Evolutionary conservation across 805 yeast genomes (phyloP).

Genomic region (Nakazawaea wickerhamii): DNA sequence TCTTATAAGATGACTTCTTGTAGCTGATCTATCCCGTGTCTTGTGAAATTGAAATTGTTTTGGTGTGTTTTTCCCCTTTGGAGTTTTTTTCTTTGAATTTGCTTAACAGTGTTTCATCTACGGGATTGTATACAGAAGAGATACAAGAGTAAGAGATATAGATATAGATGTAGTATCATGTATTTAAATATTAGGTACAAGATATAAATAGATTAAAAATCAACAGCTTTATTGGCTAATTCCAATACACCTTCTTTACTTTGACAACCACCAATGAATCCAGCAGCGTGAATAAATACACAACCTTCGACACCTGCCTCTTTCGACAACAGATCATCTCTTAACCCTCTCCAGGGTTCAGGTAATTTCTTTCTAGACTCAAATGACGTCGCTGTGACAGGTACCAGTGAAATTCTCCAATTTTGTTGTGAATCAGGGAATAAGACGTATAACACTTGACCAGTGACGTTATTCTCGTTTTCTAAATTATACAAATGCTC

Average conservation of each 20-base stretch:
- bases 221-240: conserved; percentile 52
- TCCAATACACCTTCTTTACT: conserved; percentile 71
- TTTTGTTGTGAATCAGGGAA: conserved; percentile 66
- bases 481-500: conserved; percentile 82
- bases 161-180: no score
- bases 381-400: conserved; percentile 73
- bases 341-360: conserved; percentile 89
- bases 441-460: conserved; percentile 66
- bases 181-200: no score
- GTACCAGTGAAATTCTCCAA: conserved; percentile 91
- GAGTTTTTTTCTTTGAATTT: no score
- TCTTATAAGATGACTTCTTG: no score
- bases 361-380: conserved; percentile 85
- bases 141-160: no score
- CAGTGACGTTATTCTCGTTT: conserved; percentile 47
- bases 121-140: no score
- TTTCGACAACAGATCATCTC: conserved; percentile 77
- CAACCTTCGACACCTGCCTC: conserved; percentile 81
- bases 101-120: no score
- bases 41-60: no score
- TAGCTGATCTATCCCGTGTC: no score
- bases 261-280: conserved; percentile 93
- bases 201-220: no score
- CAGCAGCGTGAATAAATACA: conserved; percentile 91
- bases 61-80: no score